These are phyloP conservation scores for Rossbeevera mucosa DNA, from an alignment of 768 basidiomycete genomes.

Conservation along the genomic window DNA sequence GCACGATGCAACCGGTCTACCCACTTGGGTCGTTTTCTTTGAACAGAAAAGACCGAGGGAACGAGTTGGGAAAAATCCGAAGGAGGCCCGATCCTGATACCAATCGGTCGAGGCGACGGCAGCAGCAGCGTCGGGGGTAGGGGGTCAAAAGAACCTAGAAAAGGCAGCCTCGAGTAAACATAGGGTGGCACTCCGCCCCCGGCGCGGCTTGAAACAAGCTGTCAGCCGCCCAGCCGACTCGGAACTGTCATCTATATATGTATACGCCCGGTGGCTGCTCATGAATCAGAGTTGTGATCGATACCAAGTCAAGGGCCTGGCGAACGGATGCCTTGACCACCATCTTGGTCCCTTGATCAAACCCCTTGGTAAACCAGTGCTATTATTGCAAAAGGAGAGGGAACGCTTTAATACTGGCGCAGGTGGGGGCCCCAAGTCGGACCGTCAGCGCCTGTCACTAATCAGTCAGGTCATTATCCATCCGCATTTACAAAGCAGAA, in stretches of 20 bases:
- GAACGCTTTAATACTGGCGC: background rate
- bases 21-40: background rate
- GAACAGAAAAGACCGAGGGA: background rate
- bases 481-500: background rate
- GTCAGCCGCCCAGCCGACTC: background rate
- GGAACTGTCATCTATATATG: background rate
- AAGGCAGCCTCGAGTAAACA: background rate
- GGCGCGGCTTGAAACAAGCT: background rate
- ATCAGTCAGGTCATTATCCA: background rate
- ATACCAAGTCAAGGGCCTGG: background rate
- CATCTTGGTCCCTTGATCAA: background rate
- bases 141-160: background rate
- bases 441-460: background rate
- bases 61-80: background rate
- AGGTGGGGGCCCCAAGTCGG: background rate
- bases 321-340: background rate
- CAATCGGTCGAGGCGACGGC: background rate
- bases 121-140: background rate
- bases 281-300: too few species aligned
- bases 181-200: background rate
- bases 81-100: background rate
- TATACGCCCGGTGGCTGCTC: background rate
- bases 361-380: too few species aligned
- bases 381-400: background rate
- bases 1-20: conserved; percentile 12